These are phyloP conservation scores for Scedosporium apiospermum DNA, from an alignment of 2,329 filamentous ascomycete genomes.

Conservation along the genomic window DNA sequence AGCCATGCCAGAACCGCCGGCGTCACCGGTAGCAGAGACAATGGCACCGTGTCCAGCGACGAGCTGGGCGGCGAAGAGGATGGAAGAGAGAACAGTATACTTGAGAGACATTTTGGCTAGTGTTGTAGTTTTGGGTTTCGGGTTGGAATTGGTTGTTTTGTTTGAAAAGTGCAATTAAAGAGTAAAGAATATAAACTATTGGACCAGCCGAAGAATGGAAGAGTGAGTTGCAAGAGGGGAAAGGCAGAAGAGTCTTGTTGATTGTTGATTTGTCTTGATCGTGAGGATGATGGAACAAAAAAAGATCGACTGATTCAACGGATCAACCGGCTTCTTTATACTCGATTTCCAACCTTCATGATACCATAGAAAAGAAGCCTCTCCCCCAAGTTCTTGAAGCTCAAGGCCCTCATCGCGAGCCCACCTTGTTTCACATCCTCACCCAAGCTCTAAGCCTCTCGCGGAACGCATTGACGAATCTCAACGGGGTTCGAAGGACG, in stretches of 20 bases:
- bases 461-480: background rate
- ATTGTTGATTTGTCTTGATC: background rate
- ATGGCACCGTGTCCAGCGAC: conserved; percentile 54
- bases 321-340: background rate
- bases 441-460: background rate
- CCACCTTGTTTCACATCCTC: background rate
- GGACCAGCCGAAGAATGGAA: conserved; percentile 5
- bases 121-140: background rate
- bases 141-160: background rate
- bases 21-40: conserved; percentile 45
- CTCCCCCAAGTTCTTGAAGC: background rate
- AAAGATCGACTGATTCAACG: background rate
- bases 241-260: background rate
- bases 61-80: conserved; percentile 44
- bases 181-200: background rate
- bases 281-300: background rate
- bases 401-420: background rate
- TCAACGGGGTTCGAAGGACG: background rate
- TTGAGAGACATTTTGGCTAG: conserved; percentile 21
- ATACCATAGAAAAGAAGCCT: background rate
- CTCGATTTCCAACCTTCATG: background rate
- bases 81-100: conserved; percentile 28
- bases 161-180: background rate
- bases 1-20: conserved; percentile 42
- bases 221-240: background rate